Base-by-base conservation (phyloP, 2,329 filamentous ascomycete genomes). In the Fusarium sp. region DNA sequence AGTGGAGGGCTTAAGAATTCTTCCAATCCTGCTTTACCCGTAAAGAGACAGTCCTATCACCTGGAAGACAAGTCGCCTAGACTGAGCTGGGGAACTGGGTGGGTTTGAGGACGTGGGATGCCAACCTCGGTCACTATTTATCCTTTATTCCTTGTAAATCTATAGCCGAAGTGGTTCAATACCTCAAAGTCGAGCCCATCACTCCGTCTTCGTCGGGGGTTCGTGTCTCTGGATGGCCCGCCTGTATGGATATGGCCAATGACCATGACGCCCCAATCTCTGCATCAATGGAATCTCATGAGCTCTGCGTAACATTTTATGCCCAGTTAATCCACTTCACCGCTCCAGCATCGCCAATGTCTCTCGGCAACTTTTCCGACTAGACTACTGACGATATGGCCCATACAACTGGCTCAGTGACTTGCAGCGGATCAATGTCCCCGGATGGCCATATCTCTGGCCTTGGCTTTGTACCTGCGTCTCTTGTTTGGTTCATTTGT, bases 331-430 rank as follows among this genome's bases (percentile, higher is more conserved):
- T 27, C 63, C 63, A 53, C 46, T 62, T 54, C 33, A 44, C 20
- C 22, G 31, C 41, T 54, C 41, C 36, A 62, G 35, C 42, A 29
- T 62, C 36, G 7, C 53, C 35, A 20, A 35, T 62, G 47, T 54
- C 47, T 61, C 62, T 68, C 57, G 65, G 65, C 17, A 69, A 29
- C 25, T 35, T 18, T 53, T 55, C 64, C 49, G 56, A 35, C 57
- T 64, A 46, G 64, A 52, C n/a, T 29, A 42, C 65, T 61, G 47
- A 46, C 22, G 44, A 68, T 50, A 64, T 44, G 39, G 56, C 44
- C 35, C 17, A 36, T 52, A 42, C 36, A 62, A 31, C 41, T 64
- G 42, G 59, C 25, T 47, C 62, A 33, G 20, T 57, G 45, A 55
- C 60, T 64, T 53, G 58, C 65, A 68, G 65, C 58, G 31, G 65